Conservation (phyloP, 352 stramenopile species). For the Nothophytophthora sp. region DNA sequence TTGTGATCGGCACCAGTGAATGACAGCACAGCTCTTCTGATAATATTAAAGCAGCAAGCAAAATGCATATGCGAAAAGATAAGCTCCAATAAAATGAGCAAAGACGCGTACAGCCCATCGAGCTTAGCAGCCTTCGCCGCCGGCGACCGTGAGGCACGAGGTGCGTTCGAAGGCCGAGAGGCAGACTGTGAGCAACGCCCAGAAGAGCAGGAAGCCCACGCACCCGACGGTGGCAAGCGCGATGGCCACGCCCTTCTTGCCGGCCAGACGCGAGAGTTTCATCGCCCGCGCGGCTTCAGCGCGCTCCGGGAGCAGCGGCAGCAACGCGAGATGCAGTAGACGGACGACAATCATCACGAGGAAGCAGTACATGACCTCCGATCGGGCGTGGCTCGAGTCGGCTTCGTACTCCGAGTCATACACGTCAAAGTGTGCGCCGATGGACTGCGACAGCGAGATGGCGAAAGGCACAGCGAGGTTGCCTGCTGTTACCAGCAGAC, state of each 20-base stretch:
- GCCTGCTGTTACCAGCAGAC: conserved; percentile 47
- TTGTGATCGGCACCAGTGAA: background rate
- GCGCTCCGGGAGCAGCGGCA: conserved; percentile 48
- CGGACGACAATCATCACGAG: conserved; percentile 44
- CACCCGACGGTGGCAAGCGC: conserved; percentile 29
- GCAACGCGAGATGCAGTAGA: conserved; percentile 23
- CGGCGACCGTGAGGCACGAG: conserved; percentile 63
- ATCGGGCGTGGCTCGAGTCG: conserved; percentile 43
- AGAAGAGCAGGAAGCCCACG: conserved; percentile 46
- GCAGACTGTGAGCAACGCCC: conserved; percentile 50
- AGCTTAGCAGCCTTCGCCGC: conserved; percentile 62
- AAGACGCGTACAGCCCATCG: conserved; percentile 12
- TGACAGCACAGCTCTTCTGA: conserved; percentile 7
- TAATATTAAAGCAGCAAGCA: background rate
- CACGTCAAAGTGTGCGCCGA: conserved; percentile 63
- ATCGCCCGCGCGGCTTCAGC: conserved; percentile 32
- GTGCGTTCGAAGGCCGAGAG: conserved; percentile 56
- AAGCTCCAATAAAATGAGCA: too few relatives aligned
- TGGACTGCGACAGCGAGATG: conserved; percentile 59
- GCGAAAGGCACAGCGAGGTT: conserved; percentile 60
- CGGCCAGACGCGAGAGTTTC: conserved; percentile 26
- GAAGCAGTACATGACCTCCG: conserved; percentile 49
- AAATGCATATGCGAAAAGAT: conserved; percentile 1
- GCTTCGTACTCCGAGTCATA: conserved; percentile 52
- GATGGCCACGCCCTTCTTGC: conserved; percentile 17